Conservation (phyloP, 305 asterid genomes). For the Fraxinus xanthoxyloides region DNA sequence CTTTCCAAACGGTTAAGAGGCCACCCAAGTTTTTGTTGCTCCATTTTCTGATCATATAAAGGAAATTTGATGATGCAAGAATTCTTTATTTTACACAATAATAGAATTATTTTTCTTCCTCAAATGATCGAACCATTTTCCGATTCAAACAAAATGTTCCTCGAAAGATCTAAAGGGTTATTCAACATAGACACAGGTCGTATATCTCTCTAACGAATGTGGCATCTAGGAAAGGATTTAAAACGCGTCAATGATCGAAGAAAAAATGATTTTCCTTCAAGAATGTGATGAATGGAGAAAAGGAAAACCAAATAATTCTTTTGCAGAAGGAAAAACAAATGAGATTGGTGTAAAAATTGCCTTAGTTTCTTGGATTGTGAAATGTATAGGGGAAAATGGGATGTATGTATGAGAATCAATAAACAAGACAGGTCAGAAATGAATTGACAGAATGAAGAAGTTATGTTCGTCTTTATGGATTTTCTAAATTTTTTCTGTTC, state of each 20-base stretch:
- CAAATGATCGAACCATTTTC: constrained; percentile 38
- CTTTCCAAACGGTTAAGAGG: constrained; percentile 20
- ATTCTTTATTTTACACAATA: not conserved
- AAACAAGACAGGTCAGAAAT: constrained; percentile 14
- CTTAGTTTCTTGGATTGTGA: constrained; percentile 17
- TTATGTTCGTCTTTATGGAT: not conserved
- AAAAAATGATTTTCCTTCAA: not conserved
- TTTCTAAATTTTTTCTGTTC: not conserved
- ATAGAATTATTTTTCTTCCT: constrained; percentile 29
- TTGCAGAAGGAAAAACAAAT: not conserved
- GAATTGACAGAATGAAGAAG: constrained; percentile 8
- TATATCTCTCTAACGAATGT: not conserved
- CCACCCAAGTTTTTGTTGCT: constrained; percentile 18
- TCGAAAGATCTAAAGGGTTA: not conserved
- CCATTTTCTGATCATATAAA: constrained; percentile 22
- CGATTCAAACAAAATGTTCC: not conserved
- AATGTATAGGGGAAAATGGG: constrained; percentile 31
- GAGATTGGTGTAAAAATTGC: constrained; percentile 15
- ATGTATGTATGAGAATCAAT: constrained; percentile 28
- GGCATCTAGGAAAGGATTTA: not conserved
- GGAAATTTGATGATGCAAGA: not conserved
- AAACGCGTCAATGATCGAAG: not conserved
- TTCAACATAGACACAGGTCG: not conserved
- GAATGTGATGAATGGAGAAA: not conserved
- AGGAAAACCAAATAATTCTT: not conserved